phyloP scores from a whole-genome alignment of 2,329 filamentous ascomycete species.

The Venturia asperata region DNA sequence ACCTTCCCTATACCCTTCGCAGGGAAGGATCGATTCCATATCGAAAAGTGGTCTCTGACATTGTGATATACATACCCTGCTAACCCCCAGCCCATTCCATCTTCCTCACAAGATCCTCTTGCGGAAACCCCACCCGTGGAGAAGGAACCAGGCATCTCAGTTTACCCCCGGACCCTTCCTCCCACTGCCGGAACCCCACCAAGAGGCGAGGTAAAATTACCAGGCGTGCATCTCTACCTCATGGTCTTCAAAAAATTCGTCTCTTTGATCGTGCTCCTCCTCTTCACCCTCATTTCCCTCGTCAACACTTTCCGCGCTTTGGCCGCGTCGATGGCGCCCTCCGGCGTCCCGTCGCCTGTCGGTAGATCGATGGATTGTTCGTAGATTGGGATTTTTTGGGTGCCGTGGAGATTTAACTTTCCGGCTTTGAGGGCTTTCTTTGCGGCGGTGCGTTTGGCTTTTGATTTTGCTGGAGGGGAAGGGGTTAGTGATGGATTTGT shows the following conservation, averaged over 20 bases:
- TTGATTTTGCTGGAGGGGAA: constrained; percentile 61
- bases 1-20: too few relatives aligned
- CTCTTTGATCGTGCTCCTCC: constrained; percentile 74
- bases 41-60: constrained; percentile 2
- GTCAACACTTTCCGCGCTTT: constrained; percentile 56
- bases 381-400: constrained; percentile 63
- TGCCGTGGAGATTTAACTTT: constrained; percentile 57
- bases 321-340: constrained; percentile 40
- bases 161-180: background rate
- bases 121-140: too few relatives aligned
- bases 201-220: background rate
- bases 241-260: constrained; percentile 77
- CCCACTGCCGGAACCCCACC: too few relatives aligned
- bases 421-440: constrained; percentile 57
- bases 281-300: constrained; percentile 65
- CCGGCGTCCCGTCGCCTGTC: constrained; percentile 41
- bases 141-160: background rate
- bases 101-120: background rate
- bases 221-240: constrained; percentile 31
- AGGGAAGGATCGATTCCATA: background rate
- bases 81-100: background rate
- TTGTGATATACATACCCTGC: constrained; percentile 9
- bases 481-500: background rate
- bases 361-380: constrained; percentile 73
- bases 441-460: constrained; percentile 68